phyloP scores from a whole-genome alignment of 2,329 filamentous ascomycete species.

The Huntiella decipiens region DNA sequence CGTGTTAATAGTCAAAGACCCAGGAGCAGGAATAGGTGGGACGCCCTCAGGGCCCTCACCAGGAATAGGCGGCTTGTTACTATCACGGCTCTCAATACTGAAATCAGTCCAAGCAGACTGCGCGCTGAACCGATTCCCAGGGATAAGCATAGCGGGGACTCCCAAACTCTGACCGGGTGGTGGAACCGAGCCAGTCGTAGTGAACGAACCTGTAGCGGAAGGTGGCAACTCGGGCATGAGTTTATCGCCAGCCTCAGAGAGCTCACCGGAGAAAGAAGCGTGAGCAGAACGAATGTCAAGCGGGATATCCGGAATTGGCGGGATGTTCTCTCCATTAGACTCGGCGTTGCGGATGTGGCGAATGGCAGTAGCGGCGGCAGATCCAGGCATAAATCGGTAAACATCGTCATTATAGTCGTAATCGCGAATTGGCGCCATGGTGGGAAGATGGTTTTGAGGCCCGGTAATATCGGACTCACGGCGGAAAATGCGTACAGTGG shows the following conservation, averaged over 20 bases:
- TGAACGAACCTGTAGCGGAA: conserved; percentile 11
- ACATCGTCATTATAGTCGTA: conserved; percentile 20
- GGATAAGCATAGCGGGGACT: conserved; percentile 26
- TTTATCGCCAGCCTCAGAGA: conserved; percentile 19
- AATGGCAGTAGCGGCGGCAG: conserved; percentile 14
- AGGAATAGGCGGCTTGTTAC: conserved; percentile 11
- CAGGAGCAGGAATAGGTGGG: neutral
- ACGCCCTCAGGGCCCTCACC: no score
- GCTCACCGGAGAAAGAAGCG: conserved; percentile 23
- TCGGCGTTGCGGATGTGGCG: conserved; percentile 16
- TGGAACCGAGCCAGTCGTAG: conserved; percentile 11
- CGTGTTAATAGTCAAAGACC: conserved; percentile 8
- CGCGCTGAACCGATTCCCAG: conserved; percentile 31
- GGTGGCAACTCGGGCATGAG: conserved; percentile 12
- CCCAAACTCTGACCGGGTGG: conserved; percentile 25
- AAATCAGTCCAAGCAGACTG: conserved; percentile 43
- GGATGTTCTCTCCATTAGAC: conserved; percentile 17
- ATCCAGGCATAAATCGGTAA: conserved; percentile 20
- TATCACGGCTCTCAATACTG: conserved; percentile 30
- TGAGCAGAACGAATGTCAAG: conserved; percentile 16
- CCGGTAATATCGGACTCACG: conserved; percentile 21
- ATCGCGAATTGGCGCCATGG: conserved; percentile 5
- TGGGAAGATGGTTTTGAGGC: conserved; percentile 2
- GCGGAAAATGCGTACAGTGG: conserved; percentile 23
- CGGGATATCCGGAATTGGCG: conserved; percentile 10